Evolutionary conservation across 495 filamentous ascomycete species (phyloP).

Genomic region (Letharia columbiana): DNA sequence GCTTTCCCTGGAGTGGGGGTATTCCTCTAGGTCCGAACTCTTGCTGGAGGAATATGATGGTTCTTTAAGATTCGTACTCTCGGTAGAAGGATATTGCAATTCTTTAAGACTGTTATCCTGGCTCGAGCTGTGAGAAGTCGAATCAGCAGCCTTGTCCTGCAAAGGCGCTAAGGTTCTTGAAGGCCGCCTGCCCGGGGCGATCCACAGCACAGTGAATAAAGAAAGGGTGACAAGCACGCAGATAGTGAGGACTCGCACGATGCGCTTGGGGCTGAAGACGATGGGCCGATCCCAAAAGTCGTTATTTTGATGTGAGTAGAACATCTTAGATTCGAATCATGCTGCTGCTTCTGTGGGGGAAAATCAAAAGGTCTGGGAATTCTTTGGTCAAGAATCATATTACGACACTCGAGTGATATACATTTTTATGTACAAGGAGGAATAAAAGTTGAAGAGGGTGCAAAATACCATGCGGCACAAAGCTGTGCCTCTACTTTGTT

Average conservation of each 20-base stretch:
- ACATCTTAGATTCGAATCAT: not conserved
- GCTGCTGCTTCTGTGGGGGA: not conserved
- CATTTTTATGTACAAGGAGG: not conserved
- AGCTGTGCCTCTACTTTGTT: no score
- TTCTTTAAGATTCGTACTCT: not conserved
- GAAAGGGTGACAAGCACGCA: not conserved
- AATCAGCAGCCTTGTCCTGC: not conserved
- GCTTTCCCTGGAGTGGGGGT: not conserved
- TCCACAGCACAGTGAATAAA: not conserved
- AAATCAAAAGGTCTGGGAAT: not conserved
- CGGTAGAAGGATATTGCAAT: not conserved
- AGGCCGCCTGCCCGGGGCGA: not conserved
- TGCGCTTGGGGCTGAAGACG: not conserved
- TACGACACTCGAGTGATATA: not conserved
- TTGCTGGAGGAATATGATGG: not conserved
- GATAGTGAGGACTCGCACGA: not conserved
- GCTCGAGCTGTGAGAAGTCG: not conserved
- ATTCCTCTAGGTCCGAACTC: not conserved
- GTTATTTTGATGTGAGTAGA: not conserved
- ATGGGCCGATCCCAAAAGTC: constrained; percentile 2
- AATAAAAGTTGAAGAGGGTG: not conserved
- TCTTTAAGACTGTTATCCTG: not conserved
- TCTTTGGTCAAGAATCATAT: not conserved
- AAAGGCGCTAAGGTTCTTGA: not conserved
- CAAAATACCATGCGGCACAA: not conserved